Evolutionary conservation across 228 moss, liverwort and hornwort species (phyloP).

Genomic region (Sphagnum magellanicum): DNA sequence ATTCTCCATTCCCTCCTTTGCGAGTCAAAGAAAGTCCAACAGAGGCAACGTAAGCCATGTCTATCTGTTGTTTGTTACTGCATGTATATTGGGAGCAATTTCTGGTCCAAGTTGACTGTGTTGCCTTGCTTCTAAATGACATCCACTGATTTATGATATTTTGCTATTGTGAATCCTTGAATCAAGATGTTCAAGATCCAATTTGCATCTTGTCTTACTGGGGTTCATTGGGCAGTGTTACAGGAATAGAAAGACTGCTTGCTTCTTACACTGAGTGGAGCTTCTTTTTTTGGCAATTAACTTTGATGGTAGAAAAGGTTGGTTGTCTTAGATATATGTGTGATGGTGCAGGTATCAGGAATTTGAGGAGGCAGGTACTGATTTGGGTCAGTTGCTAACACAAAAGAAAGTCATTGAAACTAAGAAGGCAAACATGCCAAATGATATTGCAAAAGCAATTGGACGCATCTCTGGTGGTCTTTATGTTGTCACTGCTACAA

Average conservation of each 20-base stretch:
- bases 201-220: no score
- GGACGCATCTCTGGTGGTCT: constrained; percentile 91
- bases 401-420: constrained; percentile 69
- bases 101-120: no score
- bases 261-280: no score
- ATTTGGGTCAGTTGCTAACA: constrained; percentile 81
- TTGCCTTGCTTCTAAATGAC: no score
- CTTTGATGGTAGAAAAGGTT: no score
- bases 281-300: no score
- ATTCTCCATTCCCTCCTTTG: constrained; percentile 54
- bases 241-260: no score
- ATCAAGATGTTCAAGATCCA: no score
- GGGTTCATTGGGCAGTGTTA: no score
- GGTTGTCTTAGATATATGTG: background rate
- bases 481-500: constrained; percentile 84
- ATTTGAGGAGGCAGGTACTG: constrained; percentile 89
- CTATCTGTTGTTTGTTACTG: background rate
- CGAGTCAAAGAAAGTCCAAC: constrained; percentile 80
- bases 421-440: constrained; percentile 79
- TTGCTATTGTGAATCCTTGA: no score
- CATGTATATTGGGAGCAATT: background rate
- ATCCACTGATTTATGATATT: no score
- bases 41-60: constrained; percentile 63
- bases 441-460: constrained; percentile 83
- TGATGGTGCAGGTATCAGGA: constrained; percentile 61